These are phyloP conservation scores for Canariomyces notabilis DNA, from an alignment of 2,329 filamentous ascomycete genomes.

Conservation along the genomic window DNA sequence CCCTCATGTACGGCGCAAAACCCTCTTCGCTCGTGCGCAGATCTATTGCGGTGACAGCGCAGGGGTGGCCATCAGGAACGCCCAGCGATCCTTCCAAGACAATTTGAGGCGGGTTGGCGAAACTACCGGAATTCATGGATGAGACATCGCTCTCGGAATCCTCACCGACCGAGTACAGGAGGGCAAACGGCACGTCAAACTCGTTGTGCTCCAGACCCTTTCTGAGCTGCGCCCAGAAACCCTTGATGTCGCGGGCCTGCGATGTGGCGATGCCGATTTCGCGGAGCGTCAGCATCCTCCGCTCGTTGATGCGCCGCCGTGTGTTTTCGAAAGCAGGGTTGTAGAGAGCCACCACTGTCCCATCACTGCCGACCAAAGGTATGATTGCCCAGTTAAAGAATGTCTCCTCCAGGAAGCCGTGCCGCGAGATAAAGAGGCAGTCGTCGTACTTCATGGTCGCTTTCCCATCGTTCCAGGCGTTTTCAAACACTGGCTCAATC, in stretches of 20 bases:
- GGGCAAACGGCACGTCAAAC: conserved; percentile 67
- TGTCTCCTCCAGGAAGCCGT: conserved; percentile 68
- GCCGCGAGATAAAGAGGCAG: conserved; percentile 64
- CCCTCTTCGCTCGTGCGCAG: conserved; percentile 64
- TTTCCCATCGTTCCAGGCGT: conserved; percentile 64
- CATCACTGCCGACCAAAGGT: conserved; percentile 68
- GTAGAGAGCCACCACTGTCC: conserved; percentile 69
- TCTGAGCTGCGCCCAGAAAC: conserved; percentile 68
- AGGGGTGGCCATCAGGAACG: conserved; percentile 58
- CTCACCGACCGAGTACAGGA: conserved; percentile 71
- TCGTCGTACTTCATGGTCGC: conserved; percentile 84
- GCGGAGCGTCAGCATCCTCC: conserved; percentile 72
- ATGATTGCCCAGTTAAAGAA: conserved; percentile 83
- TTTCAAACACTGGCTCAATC: conserved; percentile 62
- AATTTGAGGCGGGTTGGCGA: conserved; percentile 57
- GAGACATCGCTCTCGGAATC: conserved; percentile 67
- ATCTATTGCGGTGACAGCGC: conserved; percentile 59
- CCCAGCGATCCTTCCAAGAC: conserved; percentile 69
- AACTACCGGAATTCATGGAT: conserved; percentile 64
- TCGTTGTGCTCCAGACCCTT: conserved; percentile 68
- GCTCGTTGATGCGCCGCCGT: conserved; percentile 68
- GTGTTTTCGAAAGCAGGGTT: conserved; percentile 82
- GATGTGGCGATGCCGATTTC: conserved; percentile 74
- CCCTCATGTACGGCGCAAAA: conserved; percentile 70
- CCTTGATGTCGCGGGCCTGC: conserved; percentile 63